A percentile compares a stretch with the other conserved stretches of the same genome.
Conservation (phyloP, 768 basidiomycete genomes). For the Asterophora lycoperdoides region DNA sequence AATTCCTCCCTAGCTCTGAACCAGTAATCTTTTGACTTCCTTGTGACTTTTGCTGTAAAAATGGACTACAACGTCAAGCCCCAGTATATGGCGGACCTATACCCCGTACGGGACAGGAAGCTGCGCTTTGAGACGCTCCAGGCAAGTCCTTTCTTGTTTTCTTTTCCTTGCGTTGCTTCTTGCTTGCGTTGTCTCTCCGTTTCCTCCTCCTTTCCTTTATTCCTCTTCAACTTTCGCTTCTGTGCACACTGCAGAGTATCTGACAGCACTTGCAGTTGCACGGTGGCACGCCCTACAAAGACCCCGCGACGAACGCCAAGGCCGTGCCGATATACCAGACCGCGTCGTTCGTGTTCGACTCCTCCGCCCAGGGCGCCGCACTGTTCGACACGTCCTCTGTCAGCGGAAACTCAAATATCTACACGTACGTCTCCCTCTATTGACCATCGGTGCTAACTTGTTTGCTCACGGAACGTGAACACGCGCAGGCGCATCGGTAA, state of each 20-base stretch:
- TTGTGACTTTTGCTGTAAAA: no score
- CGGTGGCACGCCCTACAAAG: slow-evolving; percentile 48
- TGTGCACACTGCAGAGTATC: no score
- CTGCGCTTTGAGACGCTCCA: slow-evolving; percentile 53
- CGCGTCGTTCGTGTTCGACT: slow-evolving; percentile 53
- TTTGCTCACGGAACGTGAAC: no score
- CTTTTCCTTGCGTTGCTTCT: background rate
- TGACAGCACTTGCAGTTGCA: slow-evolving; percentile 44
- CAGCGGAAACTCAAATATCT: slow-evolving; percentile 12
- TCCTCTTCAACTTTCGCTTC: no score
- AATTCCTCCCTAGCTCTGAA: no score
- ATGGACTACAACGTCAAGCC: slow-evolving; percentile 14
- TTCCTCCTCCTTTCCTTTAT: no score
- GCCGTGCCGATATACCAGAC: slow-evolving; percentile 62
- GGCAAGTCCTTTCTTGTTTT: background rate
- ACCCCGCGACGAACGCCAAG: slow-evolving; percentile 52
- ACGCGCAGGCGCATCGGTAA: slow-evolving; percentile 17
- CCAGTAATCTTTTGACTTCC: no score
- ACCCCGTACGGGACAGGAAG: slow-evolving; percentile 18
- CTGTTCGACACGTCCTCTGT: slow-evolving; percentile 8
- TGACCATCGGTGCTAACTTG: no score
- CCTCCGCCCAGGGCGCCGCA: slow-evolving; percentile 37
- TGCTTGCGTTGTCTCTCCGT: no score
- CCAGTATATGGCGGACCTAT: slow-evolving; percentile 24
- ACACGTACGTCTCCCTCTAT: background rate